phyloP scores from a whole-genome alignment of 1,139 yeast genomes.

The Candida sp. region DNA sequence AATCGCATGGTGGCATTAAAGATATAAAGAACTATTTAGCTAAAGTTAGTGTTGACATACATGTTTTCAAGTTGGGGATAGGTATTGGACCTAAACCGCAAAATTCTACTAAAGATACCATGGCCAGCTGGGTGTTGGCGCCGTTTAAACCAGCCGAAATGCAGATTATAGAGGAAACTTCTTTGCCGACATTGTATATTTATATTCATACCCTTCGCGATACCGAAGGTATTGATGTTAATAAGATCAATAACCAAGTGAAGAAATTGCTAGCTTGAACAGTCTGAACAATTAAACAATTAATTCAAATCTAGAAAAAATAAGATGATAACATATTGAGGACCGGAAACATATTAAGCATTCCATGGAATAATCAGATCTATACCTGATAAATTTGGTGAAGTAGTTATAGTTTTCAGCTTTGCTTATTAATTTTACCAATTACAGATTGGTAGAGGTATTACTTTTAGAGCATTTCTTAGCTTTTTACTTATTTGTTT shows the following conservation, averaged over 20 bases:
- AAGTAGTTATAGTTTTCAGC: too few species aligned
- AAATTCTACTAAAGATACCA: constrained; percentile 28
- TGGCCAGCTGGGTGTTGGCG: constrained; percentile 42
- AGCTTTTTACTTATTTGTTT: too few species aligned
- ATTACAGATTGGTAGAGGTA: too few species aligned
- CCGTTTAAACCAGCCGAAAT: constrained; percentile 19
- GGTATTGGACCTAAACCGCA: constrained; percentile 47
- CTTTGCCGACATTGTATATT: constrained; percentile 14
- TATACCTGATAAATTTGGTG: too few species aligned
- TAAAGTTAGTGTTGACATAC: constrained; percentile 2
- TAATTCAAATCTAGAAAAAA: too few species aligned
- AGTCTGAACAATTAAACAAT: too few species aligned
- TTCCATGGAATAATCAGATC: too few species aligned
- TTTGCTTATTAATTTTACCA: too few species aligned
- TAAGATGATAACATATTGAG: too few species aligned
- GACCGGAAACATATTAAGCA: too few species aligned
- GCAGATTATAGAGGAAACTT: constrained; percentile 11
- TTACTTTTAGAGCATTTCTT: too few species aligned
- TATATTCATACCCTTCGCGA: constrained; percentile 16
- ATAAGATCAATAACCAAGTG: constrained; percentile 17
- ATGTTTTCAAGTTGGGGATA: constrained; percentile 31
- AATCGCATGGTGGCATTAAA: constrained; percentile 41
- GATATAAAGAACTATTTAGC: constrained; percentile 14
- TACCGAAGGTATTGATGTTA: constrained; percentile 16
- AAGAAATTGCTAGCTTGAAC: constrained; percentile 6